Evolutionary conservation across 768 basidiomycete genomes (phyloP), one percentile per base, ranked within the genome.

Genomic region (Aureoboletus auriporus): DNA sequence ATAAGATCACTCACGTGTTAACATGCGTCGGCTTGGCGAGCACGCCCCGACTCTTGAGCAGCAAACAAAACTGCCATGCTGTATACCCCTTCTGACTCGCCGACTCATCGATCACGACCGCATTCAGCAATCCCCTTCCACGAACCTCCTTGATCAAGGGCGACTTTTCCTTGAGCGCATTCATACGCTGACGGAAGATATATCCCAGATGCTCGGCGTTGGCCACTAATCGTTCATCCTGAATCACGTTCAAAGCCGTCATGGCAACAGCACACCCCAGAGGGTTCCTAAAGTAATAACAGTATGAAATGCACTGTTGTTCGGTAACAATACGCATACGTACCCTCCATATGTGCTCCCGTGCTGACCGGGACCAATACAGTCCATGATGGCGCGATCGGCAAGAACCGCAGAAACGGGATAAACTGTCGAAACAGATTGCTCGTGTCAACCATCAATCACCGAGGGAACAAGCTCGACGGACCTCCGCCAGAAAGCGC

Each of bases 321-420:
- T 34, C 35, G 39, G 41, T n/a, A 16, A 8, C 20, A 23, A 17
- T 20, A 31, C 10, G 37, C 47, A 14, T 48, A 12, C 70, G 49
- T 55, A 90, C 85, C 94, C 94, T 59, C 94, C 94, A 51, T 96
- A 97, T 0, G 95, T 98, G 55, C 86, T 89, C 3, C 94, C 93
- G 55, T 98, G 95, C 71, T 97, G 93, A 44, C 95, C 94, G 17
- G 95, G 94, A 46, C 82, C 75, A 59, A 99, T 94, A 69, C 86
- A 90, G 14, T 93, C 80, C 91, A 98, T 96, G 56, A 99, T 69
- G n/a, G 89, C 86, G 55, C 83, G 80, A 67, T 91, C 83, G 14
- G 94, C 86, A 29, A 99, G 78, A 16, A 98, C 94, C 12, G 90
- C 93, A 23, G 94, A 96, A 10, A 99, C 94, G 38, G 96, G 95